These are phyloP conservation scores for Fragaria nilgerrensis DNA, from an alignment of 306 rosid species.

Conservation along the genomic window DNA sequence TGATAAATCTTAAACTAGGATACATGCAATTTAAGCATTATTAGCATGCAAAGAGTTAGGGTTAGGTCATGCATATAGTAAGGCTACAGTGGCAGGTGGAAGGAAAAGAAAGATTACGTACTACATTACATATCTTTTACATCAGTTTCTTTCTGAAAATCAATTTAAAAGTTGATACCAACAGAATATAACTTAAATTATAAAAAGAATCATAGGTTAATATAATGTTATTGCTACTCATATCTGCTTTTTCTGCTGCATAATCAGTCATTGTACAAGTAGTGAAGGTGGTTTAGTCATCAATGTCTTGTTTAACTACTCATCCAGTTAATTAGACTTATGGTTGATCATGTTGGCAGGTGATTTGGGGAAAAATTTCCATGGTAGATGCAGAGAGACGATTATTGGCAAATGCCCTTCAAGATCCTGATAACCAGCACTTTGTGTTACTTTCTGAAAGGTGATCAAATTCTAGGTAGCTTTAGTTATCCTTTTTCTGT, in stretches of 20 bases:
- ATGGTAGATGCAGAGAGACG: slow-evolving; percentile 99
- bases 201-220: neutral
- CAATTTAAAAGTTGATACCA: neutral
- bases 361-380: slow-evolving; percentile 96
- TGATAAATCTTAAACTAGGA: neutral
- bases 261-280: neutral
- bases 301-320: neutral
- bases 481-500: slow-evolving; percentile 18
- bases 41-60: neutral
- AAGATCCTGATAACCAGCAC: slow-evolving; percentile 88
- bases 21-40: neutral
- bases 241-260: neutral
- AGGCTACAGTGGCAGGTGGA: neutral
- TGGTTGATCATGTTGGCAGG: slow-evolving; percentile 52
- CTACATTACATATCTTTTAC: neutral
- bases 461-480: slow-evolving; percentile 36
- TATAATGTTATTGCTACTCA: neutral
- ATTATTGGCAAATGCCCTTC: slow-evolving; percentile 78
- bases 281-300: slow-evolving; percentile 2
- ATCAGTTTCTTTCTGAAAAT: neutral
- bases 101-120: neutral
- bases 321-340: slow-evolving; percentile 15
- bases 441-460: slow-evolving; percentile 97
- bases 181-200: neutral
- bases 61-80: neutral